phyloP scores from a whole-genome alignment of 2,329 filamentous ascomycete species.

The Stenocarpella maydis region DNA sequence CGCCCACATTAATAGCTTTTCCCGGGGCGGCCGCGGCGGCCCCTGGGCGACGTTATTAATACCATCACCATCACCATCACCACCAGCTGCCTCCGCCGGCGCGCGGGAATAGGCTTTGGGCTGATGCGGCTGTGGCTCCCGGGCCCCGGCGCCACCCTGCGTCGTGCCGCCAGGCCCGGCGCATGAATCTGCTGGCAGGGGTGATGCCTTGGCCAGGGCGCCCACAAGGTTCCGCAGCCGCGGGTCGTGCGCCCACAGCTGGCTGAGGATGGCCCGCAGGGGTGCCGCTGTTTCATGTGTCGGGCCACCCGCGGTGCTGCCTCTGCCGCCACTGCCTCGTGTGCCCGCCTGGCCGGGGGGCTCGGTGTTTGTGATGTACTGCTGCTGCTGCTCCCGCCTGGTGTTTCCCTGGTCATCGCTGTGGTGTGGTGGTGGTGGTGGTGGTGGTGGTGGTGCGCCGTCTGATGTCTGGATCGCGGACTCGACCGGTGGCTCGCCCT shows the following conservation, averaged over 20 bases:
- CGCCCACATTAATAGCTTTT: background rate
- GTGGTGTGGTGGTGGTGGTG: background rate
- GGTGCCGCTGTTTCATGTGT: conserved; percentile 34
- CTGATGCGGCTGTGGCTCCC: background rate
- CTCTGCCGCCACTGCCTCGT: background rate
- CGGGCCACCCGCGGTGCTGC: background rate
- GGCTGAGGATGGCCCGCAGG: conserved; percentile 43
- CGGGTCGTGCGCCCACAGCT: conserved; percentile 44
- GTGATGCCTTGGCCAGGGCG: conserved; percentile 16
- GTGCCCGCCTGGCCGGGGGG: conserved; percentile 25
- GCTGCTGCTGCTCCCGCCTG: background rate
- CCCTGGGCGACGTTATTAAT: background rate
- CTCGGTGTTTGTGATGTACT: background rate
- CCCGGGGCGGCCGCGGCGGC: background rate
- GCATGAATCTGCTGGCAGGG: conserved; percentile 24
- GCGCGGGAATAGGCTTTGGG: conserved; percentile 9
- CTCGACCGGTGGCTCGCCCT: conserved; percentile 38
- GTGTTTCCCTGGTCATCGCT: background rate
- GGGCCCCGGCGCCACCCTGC: conserved; percentile 9
- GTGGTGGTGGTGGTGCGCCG: background rate
- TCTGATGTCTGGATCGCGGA: conserved; percentile 33
- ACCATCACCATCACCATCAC: background rate
- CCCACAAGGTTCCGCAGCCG: conserved; percentile 41
- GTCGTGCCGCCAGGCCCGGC: background rate
- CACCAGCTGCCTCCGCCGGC: background rate